These are phyloP conservation scores for Camellia oleifera DNA, from an alignment of 179 eudicot species.

Conservation along the genomic window DNA sequence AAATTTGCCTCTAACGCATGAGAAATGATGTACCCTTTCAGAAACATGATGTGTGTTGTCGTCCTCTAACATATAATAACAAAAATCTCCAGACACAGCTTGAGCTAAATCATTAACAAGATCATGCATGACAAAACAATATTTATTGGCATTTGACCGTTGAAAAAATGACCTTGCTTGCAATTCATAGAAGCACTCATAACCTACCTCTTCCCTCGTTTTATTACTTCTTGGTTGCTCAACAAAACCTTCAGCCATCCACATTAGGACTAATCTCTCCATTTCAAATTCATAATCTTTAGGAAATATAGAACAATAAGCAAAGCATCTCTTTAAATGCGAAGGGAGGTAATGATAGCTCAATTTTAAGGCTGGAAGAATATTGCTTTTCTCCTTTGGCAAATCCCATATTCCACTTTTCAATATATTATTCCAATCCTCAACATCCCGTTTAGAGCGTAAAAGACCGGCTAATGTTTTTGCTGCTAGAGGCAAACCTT, in stretches of 20 bases:
- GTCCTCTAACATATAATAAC: neutral
- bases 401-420: conserved; percentile 17
- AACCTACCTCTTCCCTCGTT: neutral
- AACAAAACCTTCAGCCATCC: conserved; percentile 15
- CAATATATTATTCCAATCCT: conserved; percentile 21
- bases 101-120: conserved; percentile 30
- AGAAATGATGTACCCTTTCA: neutral
- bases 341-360: conserved; percentile 32
- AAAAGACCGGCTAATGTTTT: conserved; percentile 27
- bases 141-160: too few species aligned
- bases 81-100: neutral
- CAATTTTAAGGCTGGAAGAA: conserved; percentile 22
- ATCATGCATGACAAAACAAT: conserved; percentile 26
- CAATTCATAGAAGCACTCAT: neutral
- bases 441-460: conserved; percentile 9
- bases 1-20: neutral
- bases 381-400: conserved; percentile 1
- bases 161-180: conserved; percentile 7
- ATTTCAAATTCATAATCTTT: conserved; percentile 19
- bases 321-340: conserved; percentile 30
- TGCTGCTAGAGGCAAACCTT: conserved; percentile 15
- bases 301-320: conserved; percentile 32
- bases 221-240: neutral
- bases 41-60: neutral
- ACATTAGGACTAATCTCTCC: neutral